These are phyloP conservation scores for Gossypium schwendimanii DNA, from an alignment of 441 rosid genomes.

Conservation along the genomic window DNA sequence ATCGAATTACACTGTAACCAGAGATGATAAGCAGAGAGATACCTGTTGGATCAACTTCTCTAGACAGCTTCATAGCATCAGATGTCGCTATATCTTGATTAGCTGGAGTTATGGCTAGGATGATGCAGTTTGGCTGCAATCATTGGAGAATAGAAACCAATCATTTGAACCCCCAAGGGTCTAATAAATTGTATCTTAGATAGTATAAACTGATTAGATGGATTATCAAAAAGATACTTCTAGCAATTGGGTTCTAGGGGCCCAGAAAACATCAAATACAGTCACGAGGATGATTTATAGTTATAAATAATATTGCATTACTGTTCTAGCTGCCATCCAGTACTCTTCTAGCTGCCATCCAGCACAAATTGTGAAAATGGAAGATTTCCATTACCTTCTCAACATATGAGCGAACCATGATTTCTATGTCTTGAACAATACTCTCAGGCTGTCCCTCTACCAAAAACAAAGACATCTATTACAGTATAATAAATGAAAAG, in stretches of 20 bases:
- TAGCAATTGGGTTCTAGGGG: neutral
- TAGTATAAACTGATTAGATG: neutral
- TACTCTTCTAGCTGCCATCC: neutral
- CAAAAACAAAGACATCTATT: constrained; percentile 12
- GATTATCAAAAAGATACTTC: neutral
- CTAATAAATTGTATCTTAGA: neutral
- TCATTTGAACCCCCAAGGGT: neutral
- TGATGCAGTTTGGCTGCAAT: constrained; percentile 72
- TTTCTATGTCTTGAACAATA: constrained; percentile 66
- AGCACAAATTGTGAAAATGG: neutral
- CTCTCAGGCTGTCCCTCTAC: constrained; percentile 83
- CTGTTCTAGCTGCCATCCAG: no score
- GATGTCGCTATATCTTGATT: constrained; percentile 84
- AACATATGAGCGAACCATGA: constrained; percentile 77
- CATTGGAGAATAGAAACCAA: constrained; percentile 6
- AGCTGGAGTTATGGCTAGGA: constrained; percentile 72
- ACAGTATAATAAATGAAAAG: constrained; percentile 7
- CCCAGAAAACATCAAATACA: neutral
- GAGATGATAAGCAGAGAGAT: constrained; percentile 8
- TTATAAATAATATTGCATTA: neutral
- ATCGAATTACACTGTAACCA: neutral
- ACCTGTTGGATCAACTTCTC: constrained; percentile 74
- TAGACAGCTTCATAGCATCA: constrained; percentile 71
- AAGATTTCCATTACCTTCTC: constrained; percentile 46
- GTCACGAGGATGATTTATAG: neutral